Conservation (phyloP, 805 yeast genomes). For the Ogataea saltuana region DNA sequence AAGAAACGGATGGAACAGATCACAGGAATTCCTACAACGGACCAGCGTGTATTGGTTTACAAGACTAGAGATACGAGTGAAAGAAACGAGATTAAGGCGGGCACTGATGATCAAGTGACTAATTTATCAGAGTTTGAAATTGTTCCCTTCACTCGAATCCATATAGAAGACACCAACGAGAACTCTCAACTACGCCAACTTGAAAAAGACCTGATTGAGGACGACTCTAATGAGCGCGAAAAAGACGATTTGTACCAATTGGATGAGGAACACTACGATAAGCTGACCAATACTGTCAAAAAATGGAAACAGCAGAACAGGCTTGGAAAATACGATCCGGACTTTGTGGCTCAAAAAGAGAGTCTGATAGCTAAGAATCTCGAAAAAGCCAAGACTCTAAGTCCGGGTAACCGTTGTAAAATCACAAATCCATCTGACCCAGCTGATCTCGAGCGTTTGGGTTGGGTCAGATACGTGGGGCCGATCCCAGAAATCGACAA, state of each 20-base stretch:
- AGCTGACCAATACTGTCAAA: conserved; percentile 61
- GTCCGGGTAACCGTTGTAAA: conserved; percentile 56
- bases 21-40: conserved; percentile 69
- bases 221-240: conserved; percentile 26
- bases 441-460: conserved; percentile 56
- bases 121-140: conserved; percentile 34
- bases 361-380: conserved; percentile 27
- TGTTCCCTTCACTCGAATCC: conserved; percentile 47
- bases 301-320: conserved; percentile 72
- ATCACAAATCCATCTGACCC: conserved; percentile 29
- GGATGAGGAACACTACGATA: conserved; percentile 61
- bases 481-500: conserved; percentile 57
- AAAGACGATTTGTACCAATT: conserved; percentile 46
- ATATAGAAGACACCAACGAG: conserved; percentile 57
- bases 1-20: conserved; percentile 59
- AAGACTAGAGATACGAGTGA: conserved; percentile 41
- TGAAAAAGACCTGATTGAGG: conserved; percentile 24
- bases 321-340: conserved; percentile 73
- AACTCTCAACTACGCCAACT: conserved; percentile 45
- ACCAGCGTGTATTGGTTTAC: conserved; percentile 53
- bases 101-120: conserved; percentile 18
- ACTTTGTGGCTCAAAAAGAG: conserved; percentile 35
- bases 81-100: conserved; percentile 28
- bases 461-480: conserved; percentile 73
- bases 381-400: conserved; percentile 37